phyloP scores from a whole-genome alignment of 257 asterid genomes.

The Dorcoceras hygrometricum region DNA sequence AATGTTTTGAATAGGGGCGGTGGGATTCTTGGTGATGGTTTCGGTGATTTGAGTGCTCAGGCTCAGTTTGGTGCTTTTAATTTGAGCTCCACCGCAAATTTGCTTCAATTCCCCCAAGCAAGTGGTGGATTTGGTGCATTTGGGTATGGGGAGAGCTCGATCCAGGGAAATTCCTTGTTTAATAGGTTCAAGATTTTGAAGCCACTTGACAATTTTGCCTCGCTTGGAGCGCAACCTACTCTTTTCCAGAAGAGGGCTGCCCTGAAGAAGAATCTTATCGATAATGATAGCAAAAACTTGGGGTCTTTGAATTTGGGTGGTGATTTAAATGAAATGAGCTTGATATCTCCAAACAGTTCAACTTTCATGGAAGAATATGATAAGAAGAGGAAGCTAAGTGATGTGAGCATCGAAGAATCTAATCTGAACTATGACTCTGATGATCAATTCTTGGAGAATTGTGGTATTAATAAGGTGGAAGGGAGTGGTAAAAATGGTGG shows the following conservation, averaged over 20 bases:
- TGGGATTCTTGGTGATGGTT: slow-evolving; percentile 33
- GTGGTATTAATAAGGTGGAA: slow-evolving; percentile 23
- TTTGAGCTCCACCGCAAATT: slow-evolving; percentile 31
- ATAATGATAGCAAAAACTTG: slow-evolving; percentile 27
- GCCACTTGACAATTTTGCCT: slow-evolving; percentile 70
- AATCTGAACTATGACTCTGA: slow-evolving; percentile 73
- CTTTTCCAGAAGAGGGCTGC: slow-evolving; percentile 96
- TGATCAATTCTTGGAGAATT: slow-evolving; percentile 50
- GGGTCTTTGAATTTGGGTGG: slow-evolving; percentile 48
- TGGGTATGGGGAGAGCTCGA: slow-evolving; percentile 38
- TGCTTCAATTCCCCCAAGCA: slow-evolving; percentile 38
- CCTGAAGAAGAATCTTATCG: slow-evolving; percentile 46
- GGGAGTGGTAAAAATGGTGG: slow-evolving; percentile 42
- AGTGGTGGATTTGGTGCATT: slow-evolving; percentile 37
- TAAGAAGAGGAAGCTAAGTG: slow-evolving; percentile 29
- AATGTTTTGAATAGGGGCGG: slow-evolving; percentile 31
- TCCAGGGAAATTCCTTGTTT: slow-evolving; percentile 36
- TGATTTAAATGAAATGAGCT: slow-evolving; percentile 25
- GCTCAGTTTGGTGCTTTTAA: slow-evolving; percentile 35
- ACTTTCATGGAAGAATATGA: slow-evolving; percentile 21
- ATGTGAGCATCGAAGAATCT: slow-evolving; percentile 71
- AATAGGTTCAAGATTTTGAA: slow-evolving; percentile 70
- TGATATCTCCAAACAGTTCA: slow-evolving; percentile 23
- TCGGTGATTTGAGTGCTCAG: slow-evolving; percentile 42
- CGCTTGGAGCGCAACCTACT: slow-evolving; percentile 76